Evolutionary conservation across 345 rosid genomes (phyloP).

Genomic region (Acer campestre): DNA sequence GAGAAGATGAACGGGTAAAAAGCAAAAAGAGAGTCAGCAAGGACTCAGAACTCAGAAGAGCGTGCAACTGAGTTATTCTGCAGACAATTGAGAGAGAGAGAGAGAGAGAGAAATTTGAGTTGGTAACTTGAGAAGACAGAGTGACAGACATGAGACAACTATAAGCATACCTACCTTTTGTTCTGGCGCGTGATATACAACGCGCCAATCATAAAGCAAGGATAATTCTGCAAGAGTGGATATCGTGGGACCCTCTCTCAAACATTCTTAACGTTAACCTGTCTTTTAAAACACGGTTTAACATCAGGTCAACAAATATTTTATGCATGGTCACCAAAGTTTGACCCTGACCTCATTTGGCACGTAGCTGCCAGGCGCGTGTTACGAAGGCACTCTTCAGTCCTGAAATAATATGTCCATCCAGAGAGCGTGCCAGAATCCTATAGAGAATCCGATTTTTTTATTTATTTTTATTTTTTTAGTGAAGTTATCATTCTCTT

Average conservation of each 20-base stretch:
- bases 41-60: slow-evolving; percentile 23
- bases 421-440: slow-evolving; percentile 19
- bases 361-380: neutral
- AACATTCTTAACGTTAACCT: slow-evolving; percentile 18
- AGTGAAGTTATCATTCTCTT: too few relatives aligned
- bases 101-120: neutral
- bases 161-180: neutral
- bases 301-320: neutral
- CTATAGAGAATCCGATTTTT: slow-evolving; percentile 14
- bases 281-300: neutral
- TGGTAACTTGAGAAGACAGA: neutral
- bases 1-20: neutral
- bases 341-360: slow-evolving; percentile 1
- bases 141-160: neutral
- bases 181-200: slow-evolving; percentile 15
- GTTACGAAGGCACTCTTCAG: neutral
- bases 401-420: slow-evolving; percentile 8
- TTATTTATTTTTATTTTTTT: too few relatives aligned
- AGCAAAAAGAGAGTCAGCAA: too few relatives aligned
- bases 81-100: neutral
- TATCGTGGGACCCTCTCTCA: slow-evolving; percentile 27
- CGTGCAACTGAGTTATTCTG: slow-evolving; percentile 25
- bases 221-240: slow-evolving; percentile 17
- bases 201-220: neutral
- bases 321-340: neutral